Percentiles rank a stretch among this genome's conserved stretches.
phyloP scores from a whole-genome alignment of 1,284 basidiomycete genomes.

The Rhodotorula sp. region DNA sequence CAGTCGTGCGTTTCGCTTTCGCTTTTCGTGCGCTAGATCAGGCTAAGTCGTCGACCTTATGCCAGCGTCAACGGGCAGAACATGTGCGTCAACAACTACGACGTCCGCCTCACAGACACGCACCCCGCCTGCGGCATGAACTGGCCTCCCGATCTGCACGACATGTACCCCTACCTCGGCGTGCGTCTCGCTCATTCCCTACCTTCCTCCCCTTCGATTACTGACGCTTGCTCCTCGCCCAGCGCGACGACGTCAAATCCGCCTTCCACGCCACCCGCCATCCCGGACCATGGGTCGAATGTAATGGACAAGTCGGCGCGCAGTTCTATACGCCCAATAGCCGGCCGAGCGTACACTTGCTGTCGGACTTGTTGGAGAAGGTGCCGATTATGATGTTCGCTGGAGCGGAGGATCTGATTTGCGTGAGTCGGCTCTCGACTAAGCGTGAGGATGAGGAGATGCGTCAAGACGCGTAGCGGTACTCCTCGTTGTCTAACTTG shows the following conservation, averaged over 20 bases:
- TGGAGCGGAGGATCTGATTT: slow-evolving; percentile 94
- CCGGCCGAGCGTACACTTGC: slow-evolving; percentile 68
- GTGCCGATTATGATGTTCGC: slow-evolving; percentile 86
- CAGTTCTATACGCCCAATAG: slow-evolving; percentile 62
- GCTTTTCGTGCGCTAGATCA: not conserved
- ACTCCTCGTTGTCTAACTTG: too few species aligned
- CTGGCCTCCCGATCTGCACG: slow-evolving; percentile 87
- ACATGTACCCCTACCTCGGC: slow-evolving; percentile 73
- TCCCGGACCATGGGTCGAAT: slow-evolving; percentile 85
- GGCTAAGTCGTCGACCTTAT: not conserved
- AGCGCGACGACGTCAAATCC: slow-evolving; percentile 74
- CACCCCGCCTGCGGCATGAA: slow-evolving; percentile 94
- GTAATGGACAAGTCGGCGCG: slow-evolving; percentile 64
- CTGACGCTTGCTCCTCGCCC: not conserved
- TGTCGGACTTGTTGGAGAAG: slow-evolving; percentile 74
- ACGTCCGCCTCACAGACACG: slow-evolving; percentile 80
- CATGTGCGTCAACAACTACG: slow-evolving; percentile 93
- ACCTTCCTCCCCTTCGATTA: not conserved
- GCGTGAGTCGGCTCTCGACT: slow-evolving; percentile 49
- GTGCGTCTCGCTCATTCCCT: slow-evolving; percentile 55
- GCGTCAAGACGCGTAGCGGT: not conserved
- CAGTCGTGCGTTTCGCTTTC: slow-evolving; percentile 58
- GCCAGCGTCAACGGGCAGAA: slow-evolving; percentile 65
- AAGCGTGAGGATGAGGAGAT: not conserved
- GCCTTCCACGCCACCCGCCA: slow-evolving; percentile 81